Evolutionary conservation across 768 basidiomycete species (phyloP).

Genomic region (Lentinula boryana): DNA sequence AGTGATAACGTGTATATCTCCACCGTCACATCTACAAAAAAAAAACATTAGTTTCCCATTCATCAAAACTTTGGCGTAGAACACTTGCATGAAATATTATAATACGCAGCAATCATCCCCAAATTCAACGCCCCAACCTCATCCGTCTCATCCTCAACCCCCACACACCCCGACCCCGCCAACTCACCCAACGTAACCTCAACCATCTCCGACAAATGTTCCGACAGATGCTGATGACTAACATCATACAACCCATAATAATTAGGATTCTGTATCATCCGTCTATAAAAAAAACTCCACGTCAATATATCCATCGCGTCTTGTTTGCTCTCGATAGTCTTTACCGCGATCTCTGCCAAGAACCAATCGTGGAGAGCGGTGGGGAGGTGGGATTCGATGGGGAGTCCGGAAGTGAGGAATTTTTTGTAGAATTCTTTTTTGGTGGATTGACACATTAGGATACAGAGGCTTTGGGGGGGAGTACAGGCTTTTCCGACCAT

Average conservation of each 20-base stretch:
- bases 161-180: conserved; percentile 91
- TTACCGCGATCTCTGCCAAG: conserved; percentile 96
- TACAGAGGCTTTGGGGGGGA: conserved; percentile 85
- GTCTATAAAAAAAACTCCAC: conserved; percentile 97
- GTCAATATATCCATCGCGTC: conserved; percentile 97
- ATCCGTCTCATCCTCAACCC: conserved; percentile 95
- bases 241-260: conserved; percentile 95
- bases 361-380: conserved; percentile 94
- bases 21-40: conserved; percentile 75
- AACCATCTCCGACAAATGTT: conserved; percentile 93
- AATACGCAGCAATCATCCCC: conserved; percentile 98
- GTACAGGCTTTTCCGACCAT: conserved; percentile 99
- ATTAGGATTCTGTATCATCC: conserved; percentile 96
- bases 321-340: conserved; percentile 99
- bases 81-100: conserved; percentile 80
- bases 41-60: conserved; percentile 11
- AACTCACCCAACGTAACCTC: conserved; percentile 90
- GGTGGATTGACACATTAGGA: conserved; percentile 96
- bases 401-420: conserved; percentile 94
- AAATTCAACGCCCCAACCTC: conserved; percentile 78
- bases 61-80: conserved; percentile 9
- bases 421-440: conserved; percentile 99
- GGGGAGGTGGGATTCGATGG: conserved; percentile 92
- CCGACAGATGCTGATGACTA: conserved; percentile 91
- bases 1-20: conserved; percentile 95